phyloP scores from a whole-genome alignment of 1,284 basidiomycete species.

The Puccinia polysora region DNA sequence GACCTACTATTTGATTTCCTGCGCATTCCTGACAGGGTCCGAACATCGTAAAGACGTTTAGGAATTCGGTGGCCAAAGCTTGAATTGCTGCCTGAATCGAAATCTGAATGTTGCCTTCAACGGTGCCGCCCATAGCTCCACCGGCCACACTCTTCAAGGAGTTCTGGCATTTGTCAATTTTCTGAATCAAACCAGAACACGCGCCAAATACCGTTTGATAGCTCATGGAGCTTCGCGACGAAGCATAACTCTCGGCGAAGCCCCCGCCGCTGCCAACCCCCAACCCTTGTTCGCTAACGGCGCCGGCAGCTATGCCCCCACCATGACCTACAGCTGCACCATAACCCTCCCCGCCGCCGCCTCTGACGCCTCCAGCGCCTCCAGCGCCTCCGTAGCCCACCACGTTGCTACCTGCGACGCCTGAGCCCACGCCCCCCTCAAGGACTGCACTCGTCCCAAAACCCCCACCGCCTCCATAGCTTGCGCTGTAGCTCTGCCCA shows the following conservation, averaged over 20 bases:
- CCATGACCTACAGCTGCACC: slow-evolving; percentile 17
- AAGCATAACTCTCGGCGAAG: too few species aligned
- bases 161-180: not conserved
- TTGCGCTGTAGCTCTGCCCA: slow-evolving; percentile 19
- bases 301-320: too few species aligned
- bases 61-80: not conserved
- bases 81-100: slow-evolving; percentile 9
- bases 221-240: not conserved
- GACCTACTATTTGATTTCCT: not conserved
- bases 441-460: not conserved
- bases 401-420: not conserved
- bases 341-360: slow-evolving; percentile 1
- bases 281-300: too few species aligned
- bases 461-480: slow-evolving; percentile 5
- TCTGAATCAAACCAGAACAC: slow-evolving; percentile 5
- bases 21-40: not conserved
- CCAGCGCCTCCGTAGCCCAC: slow-evolving; percentile 19
- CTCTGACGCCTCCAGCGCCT: slow-evolving; percentile 12
- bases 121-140: not conserved
- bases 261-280: too few species aligned
- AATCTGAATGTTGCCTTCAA: not conserved
- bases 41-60: not conserved
- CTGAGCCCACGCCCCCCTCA: not conserved
- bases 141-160: not conserved
- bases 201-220: not conserved